Base-by-base conservation (phyloP, 176 grass and related monocot species). In the Bonia amplexicaulis region DNA sequence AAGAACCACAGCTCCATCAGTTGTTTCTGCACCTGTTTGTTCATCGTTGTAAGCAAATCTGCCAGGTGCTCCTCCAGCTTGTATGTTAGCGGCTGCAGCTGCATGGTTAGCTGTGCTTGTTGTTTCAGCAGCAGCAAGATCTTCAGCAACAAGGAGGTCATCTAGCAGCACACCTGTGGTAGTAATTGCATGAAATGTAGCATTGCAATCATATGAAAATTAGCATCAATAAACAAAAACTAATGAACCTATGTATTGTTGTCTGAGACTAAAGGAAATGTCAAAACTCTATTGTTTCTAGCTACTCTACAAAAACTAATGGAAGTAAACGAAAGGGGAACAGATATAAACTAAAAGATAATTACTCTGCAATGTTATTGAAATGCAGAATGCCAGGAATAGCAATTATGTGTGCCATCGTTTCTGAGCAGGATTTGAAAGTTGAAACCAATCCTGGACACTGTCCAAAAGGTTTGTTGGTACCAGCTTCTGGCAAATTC, bases 91-190 rank as follows among this genome's bases (percentile, higher is more conserved):
- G 12, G 68, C 48, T 57, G 85, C 92, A 76, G 92, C 92, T 71
- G 95, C 92, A 86, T 97, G 95, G 71, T 89, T 92, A 88, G 95
- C 92, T 68, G 92, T 68, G 0, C 29, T 94, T 84, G 96, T 96
- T 82, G 93, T 95, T 83, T 96, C 93, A 82, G 89, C 83, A 87
- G 96, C 93, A 90, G 91, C 93, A 82, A 94, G 88, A 85, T 98
- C 96, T 89, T 98, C 96, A 29, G 96, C 96, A 80, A 83, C 91
- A 85, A 99, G 93, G 52, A 99, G 93, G 78, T 99, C 96, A 79
- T 99, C 93, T 70, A 99, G 81, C 73, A 99, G 82, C 71, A 99
- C 89, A 81, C 96, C 96, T 99, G 84, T 29, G 57, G 71, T 35
- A 87, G 46, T 46, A 79, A 82, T 66, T 74, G 14, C 3, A 74